These are phyloP conservation scores for Epichloe typhina DNA, from an alignment of 2,329 filamentous ascomycete genomes.

Conservation along the genomic window DNA sequence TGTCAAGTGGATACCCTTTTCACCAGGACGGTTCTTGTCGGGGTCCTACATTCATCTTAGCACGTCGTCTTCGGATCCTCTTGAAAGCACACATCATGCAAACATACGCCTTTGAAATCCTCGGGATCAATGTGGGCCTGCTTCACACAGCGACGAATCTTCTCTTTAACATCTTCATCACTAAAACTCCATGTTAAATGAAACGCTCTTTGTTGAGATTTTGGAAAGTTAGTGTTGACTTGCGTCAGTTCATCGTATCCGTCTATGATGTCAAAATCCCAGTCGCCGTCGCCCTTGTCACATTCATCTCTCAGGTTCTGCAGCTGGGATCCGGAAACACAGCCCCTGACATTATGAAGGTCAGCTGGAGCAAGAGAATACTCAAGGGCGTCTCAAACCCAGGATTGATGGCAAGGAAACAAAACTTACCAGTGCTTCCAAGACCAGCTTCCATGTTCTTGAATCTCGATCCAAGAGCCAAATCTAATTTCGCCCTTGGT, in stretches of 20 bases:
- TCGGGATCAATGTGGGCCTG: constrained; percentile 72
- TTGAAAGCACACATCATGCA: background rate
- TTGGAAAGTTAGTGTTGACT: constrained; percentile 11
- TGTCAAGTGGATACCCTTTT: constrained; percentile 45
- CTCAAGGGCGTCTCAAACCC: background rate
- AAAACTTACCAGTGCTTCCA: constrained; percentile 78
- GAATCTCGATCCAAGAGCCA: constrained; percentile 56
- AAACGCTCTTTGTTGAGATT: background rate
- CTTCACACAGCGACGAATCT: constrained; percentile 57
- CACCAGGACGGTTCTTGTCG: constrained; percentile 58
- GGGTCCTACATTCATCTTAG: constrained; percentile 44
- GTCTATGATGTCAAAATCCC: constrained; percentile 57
- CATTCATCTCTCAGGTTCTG: constrained; percentile 48
- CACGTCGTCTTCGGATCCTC: background rate
- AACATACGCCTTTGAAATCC: constrained; percentile 77
- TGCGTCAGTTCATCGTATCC: constrained; percentile 63
- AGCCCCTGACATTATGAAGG: constrained; percentile 52
- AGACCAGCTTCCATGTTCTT: constrained; percentile 49
- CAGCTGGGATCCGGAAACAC: constrained; percentile 66
- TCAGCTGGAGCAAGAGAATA: background rate
- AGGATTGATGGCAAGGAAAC: background rate
- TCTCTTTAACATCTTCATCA: constrained; percentile 52
- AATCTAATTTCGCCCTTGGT: constrained; percentile 66
- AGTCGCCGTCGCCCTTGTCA: constrained; percentile 29
- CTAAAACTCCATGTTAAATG: constrained; percentile 16